Percentiles rank a stretch among this genome's conserved stretches.
These are phyloP conservation scores for Mallotus japonicus DNA, from an alignment of 441 rosid species.

Conservation along the genomic window DNA sequence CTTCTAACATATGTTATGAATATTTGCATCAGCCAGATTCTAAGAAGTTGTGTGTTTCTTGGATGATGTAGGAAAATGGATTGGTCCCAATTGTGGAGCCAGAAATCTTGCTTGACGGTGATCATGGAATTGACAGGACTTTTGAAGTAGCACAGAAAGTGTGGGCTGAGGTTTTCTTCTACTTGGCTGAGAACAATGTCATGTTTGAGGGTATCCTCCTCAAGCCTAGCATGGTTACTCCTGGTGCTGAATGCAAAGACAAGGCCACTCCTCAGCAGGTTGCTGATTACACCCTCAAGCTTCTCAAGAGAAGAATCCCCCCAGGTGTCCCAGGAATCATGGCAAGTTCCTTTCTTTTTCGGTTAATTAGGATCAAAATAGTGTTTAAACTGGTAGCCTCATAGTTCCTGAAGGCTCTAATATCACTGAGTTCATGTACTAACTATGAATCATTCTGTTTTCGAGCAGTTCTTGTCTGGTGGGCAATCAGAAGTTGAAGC, in stretches of 20 bases:
- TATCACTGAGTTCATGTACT: background rate
- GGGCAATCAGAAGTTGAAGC: conserved; percentile 97
- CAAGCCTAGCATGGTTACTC: conserved; percentile 98
- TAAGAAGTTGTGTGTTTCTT: background rate
- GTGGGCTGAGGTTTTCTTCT: conserved; percentile 95
- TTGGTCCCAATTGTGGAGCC: conserved; percentile 97
- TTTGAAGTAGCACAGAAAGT: conserved; percentile 83
- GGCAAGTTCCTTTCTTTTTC: conserved; percentile 39
- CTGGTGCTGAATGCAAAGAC: conserved; percentile 87
- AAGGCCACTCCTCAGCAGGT: conserved; percentile 73
- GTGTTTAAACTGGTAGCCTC: no score
- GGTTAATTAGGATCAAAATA: no score
- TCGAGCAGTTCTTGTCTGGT: conserved; percentile 81
- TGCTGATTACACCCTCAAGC: conserved; percentile 85
- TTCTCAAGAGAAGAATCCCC: conserved; percentile 74
- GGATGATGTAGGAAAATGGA: conserved; percentile 64
- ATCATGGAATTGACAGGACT: conserved; percentile 78
- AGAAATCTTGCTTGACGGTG: conserved; percentile 91
- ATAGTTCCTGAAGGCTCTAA: background rate
- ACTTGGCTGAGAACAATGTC: conserved; percentile 85
- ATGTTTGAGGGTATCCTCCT: conserved; percentile 87
- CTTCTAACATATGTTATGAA: background rate
- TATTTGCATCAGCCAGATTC: background rate
- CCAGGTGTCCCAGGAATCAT: conserved; percentile 89
- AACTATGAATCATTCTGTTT: background rate